Conservation (phyloP, 148 eudicot species). For the Dianthus caryophyllus region DNA sequence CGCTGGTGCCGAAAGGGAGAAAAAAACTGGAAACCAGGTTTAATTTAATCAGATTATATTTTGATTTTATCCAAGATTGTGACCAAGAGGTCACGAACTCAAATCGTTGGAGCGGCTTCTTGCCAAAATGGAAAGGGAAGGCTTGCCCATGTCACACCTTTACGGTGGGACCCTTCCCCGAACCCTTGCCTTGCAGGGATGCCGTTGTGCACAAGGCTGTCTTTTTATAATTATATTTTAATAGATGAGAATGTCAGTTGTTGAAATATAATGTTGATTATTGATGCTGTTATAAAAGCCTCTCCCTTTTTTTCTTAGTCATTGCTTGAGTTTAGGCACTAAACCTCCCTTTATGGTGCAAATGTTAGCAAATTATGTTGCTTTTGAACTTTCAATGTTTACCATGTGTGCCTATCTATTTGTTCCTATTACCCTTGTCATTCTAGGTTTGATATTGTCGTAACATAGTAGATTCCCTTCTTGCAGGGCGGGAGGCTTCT, state of each 20-base stretch:
- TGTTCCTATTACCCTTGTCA: not conserved
- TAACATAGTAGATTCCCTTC: conserved; percentile 13
- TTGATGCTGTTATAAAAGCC: not conserved
- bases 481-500: conserved; percentile 77
- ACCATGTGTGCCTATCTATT: not conserved
- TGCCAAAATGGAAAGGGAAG: too few species aligned
- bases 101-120: too few species aligned
- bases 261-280: not conserved
- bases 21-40: conserved; percentile 89
- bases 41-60: not conserved
- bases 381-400: not conserved
- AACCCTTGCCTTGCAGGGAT: too few species aligned
- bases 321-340: not conserved
- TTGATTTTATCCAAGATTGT: not conserved
- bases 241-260: not conserved
- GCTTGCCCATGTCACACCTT: too few species aligned
- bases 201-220: too few species aligned
- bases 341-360: not conserved
- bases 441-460: not conserved
- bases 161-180: too few species aligned
- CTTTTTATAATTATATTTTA: not conserved
- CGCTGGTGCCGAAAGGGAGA: conserved; percentile 97
- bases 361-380: not conserved
- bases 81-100: too few species aligned
- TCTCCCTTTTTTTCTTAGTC: not conserved